Evolutionary conservation across 1,284 basidiomycete genomes (phyloP).

Genomic region (Takashimella koratensis): DNA sequence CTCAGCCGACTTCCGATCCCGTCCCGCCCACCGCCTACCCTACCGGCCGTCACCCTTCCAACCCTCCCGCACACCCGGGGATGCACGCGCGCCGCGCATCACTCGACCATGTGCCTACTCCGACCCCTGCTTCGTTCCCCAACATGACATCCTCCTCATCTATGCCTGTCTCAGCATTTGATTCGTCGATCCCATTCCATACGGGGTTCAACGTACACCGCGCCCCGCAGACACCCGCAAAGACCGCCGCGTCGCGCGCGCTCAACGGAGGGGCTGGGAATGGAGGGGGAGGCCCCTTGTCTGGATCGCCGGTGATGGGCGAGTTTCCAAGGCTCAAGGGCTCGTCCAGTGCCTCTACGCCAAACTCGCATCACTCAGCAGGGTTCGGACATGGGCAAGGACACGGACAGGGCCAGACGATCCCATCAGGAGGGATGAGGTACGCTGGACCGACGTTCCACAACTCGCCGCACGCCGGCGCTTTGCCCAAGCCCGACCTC

Average conservation of each 20-base stretch:
- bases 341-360: not conserved
- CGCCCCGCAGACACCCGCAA: conserved; percentile 42
- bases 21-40: too few species aligned
- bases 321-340: conserved; percentile 38
- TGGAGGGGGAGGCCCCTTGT: not conserved
- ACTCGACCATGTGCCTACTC: conserved; percentile 18
- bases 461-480: conserved; percentile 41
- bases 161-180: conserved; percentile 25
- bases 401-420: not conserved
- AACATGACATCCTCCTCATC: conserved; percentile 3
- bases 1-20: too few species aligned
- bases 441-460: conserved; percentile 49
- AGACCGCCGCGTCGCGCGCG: conserved; percentile 7
- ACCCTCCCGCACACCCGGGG: conserved; percentile 8
- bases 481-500: conserved; percentile 43
- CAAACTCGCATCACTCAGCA: not conserved
- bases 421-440: conserved; percentile 17
- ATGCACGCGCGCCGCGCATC: conserved; percentile 26
- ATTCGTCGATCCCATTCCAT: conserved; percentile 30
- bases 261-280: conserved; percentile 10
- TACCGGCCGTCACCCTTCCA: conserved; percentile 12
- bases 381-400: not conserved
- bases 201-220: conserved; percentile 41
- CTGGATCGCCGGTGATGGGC: conserved; percentile 18
- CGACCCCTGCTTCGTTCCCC: conserved; percentile 7